phyloP scores from a whole-genome alignment of 441 rosid genomes.

The Biscutella laevigata region DNA sequence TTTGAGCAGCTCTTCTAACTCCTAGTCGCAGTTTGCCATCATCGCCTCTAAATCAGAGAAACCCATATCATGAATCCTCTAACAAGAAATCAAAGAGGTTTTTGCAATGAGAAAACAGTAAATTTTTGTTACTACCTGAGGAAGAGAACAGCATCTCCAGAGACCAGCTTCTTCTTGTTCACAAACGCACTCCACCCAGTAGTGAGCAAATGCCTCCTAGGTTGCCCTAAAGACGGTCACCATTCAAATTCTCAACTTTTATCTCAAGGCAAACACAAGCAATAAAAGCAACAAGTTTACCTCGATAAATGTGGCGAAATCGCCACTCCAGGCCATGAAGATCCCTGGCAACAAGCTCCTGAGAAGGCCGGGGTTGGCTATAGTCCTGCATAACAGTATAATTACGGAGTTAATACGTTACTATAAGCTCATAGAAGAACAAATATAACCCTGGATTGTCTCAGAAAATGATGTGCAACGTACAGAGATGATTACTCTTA shows the following conservation, averaged over 20 bases:
- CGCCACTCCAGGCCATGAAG: slow-evolving; percentile 87
- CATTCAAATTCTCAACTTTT: not conserved
- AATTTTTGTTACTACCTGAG: slow-evolving; percentile 45
- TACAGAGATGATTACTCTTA: not conserved
- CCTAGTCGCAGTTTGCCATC: slow-evolving; percentile 88
- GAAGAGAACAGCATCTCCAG: slow-evolving; percentile 96
- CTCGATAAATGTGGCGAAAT: slow-evolving; percentile 88
- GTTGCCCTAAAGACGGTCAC: slow-evolving; percentile 55
- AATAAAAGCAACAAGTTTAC: slow-evolving; percentile 16
- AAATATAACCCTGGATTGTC: not conserved
- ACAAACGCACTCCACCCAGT: slow-evolving; percentile 99
- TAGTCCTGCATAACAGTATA: slow-evolving; percentile 53
- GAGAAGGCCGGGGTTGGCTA: slow-evolving; percentile 86
- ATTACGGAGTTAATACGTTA: not conserved
- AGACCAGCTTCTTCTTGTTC: slow-evolving; percentile 89
- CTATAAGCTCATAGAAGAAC: not conserved
- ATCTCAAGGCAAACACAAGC: not conserved
- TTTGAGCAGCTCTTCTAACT: slow-evolving; percentile 77
- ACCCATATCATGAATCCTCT: not conserved
- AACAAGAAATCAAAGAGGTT: not conserved
- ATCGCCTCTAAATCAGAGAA: slow-evolving; percentile 55
- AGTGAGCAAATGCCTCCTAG: slow-evolving; percentile 93
- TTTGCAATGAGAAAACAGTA: not conserved
- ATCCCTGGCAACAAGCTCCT: slow-evolving; percentile 93
- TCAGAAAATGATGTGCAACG: not conserved